Percentiles rank a stretch among this genome's conserved stretches.
Evolutionary conservation across 129 eudicot species (phyloP).

Genomic region (Calendula officinalis): DNA sequence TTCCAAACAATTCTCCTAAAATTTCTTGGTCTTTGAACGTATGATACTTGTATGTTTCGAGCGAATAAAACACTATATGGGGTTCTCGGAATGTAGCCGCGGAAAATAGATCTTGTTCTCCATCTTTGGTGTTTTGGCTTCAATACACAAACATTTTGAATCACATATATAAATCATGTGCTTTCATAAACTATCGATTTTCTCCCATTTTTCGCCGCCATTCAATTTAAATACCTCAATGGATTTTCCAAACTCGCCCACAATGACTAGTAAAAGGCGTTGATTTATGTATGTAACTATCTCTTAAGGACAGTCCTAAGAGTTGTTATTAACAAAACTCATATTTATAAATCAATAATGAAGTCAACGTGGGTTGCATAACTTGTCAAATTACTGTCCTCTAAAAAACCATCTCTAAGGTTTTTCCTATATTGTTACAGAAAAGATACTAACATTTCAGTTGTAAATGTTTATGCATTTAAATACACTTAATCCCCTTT

Average conservation of each 20-base stretch:
- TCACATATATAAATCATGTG: conserved; percentile 13
- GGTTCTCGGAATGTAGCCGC: background rate
- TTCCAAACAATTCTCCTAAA: background rate
- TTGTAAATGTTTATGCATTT: no score
- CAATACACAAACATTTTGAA: background rate
- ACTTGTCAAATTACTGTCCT: no score
- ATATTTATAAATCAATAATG: no score
- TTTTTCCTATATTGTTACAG: no score
- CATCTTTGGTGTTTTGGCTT: conserved; percentile 10
- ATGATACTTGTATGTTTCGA: conserved; percentile 23
- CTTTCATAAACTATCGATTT: conserved; percentile 12
- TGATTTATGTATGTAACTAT: no score
- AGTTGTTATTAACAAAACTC: no score
- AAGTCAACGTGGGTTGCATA: no score
- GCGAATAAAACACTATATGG: conserved; percentile 23
- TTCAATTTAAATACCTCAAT: conserved; percentile 10
- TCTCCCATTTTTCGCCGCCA: background rate
- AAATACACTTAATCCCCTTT: no score
- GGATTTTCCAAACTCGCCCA: conserved; percentile 9
- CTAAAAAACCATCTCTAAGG: no score
- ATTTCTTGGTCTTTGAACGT: background rate
- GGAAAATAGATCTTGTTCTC: conserved; percentile 26
- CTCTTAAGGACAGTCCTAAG: no score
- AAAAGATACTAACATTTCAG: no score
- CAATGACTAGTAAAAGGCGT: background rate